phyloP scores from a whole-genome alignment of 768 basidiomycete genomes.

The Rhizopogon vinicolor region DNA sequence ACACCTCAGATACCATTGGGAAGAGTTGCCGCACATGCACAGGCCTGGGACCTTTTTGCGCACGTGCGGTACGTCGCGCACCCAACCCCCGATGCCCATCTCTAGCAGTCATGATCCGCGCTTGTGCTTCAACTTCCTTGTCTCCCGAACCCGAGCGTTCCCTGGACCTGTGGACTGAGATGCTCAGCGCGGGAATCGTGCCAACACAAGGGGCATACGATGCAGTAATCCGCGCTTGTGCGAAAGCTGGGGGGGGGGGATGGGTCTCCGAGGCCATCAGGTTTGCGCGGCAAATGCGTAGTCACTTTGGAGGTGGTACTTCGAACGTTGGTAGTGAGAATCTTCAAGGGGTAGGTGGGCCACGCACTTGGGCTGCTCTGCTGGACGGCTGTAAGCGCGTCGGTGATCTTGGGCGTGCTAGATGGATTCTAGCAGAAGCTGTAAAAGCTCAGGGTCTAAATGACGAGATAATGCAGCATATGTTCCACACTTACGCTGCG shows the following conservation, averaged over 20 bases:
- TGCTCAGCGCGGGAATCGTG: constrained; percentile 68
- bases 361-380: constrained; percentile 74
- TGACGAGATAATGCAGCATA: constrained; percentile 71
- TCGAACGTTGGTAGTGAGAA: constrained; percentile 37
- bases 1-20: constrained; percentile 14
- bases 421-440: constrained; percentile 92
- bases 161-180: constrained; percentile 89
- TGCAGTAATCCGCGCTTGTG: constrained; percentile 80
- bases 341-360: constrained; percentile 30
- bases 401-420: constrained; percentile 75
- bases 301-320: constrained; percentile 52
- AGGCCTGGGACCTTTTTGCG: constrained; percentile 91
- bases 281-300: constrained; percentile 83
- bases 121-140: constrained; percentile 59
- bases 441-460: constrained; percentile 34
- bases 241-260: constrained; percentile 55
- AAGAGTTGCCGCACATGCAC: constrained; percentile 52
- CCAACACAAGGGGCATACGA: constrained; percentile 74
- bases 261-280: constrained; percentile 83
- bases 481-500: constrained; percentile 85
- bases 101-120: constrained; percentile 88
- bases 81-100: constrained; percentile 61
- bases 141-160: constrained; percentile 85
- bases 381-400: constrained; percentile 85
- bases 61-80: constrained; percentile 98